Percentiles rank a stretch among this genome's conserved stretches.
Evolutionary conservation across 345 rosid genomes (phyloP).

Genomic region (Balakata baccata): DNA sequence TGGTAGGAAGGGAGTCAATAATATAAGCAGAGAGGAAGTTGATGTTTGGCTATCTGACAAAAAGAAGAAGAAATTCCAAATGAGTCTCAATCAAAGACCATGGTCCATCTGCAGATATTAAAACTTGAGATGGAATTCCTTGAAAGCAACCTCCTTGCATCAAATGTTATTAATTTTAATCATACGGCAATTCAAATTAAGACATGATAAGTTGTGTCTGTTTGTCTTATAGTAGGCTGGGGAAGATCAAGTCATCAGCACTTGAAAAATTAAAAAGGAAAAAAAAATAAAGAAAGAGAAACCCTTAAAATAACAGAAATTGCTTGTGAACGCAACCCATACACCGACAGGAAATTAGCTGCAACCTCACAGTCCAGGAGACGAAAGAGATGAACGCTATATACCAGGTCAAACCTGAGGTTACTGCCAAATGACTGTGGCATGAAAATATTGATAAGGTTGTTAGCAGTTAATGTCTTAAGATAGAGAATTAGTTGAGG

Average conservation of each 20-base stretch:
- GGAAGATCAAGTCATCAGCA: slow-evolving; percentile 10
- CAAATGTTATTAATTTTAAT: slow-evolving; percentile 10
- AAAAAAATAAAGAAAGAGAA: no score
- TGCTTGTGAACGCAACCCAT: background rate
- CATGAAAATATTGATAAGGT: background rate
- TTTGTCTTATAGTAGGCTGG: slow-evolving; percentile 28
- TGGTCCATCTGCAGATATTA: background rate
- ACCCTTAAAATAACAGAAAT: background rate
- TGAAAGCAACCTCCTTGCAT: slow-evolving; percentile 24
- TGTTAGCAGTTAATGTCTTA: slow-evolving; percentile 10
- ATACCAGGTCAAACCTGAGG: background rate
- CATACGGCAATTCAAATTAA: slow-evolving; percentile 1
- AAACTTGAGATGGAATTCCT: slow-evolving; percentile 30
- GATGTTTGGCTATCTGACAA: slow-evolving; percentile 31
- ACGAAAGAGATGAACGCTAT: no score
- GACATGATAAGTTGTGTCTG: slow-evolving; percentile 20
- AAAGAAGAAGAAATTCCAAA: slow-evolving; percentile 34
- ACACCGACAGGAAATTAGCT: no score
- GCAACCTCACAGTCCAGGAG: no score
- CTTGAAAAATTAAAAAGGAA: background rate
- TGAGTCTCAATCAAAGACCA: slow-evolving; percentile 26
- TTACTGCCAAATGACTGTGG: background rate
- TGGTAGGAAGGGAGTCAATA: slow-evolving; percentile 15
- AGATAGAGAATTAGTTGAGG: background rate
- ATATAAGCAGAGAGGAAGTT: slow-evolving; percentile 24